Evolutionary conservation across 164 flowering plant genomes (phyloP).

Genomic region (Platanus orientalis): DNA sequence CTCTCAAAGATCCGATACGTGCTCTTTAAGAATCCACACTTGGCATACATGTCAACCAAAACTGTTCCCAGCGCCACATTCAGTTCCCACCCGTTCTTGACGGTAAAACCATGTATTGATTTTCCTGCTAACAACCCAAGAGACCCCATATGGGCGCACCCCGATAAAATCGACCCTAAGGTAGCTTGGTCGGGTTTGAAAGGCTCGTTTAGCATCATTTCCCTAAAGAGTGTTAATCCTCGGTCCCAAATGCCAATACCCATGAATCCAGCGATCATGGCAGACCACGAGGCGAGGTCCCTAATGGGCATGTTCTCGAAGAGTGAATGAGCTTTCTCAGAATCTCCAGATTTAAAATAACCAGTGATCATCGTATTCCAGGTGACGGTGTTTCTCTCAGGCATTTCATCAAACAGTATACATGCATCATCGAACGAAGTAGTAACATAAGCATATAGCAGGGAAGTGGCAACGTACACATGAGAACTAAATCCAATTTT

Average conservation of each 20-base stretch:
- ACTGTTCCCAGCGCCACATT: slow-evolving; percentile 48
- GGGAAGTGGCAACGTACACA: slow-evolving; percentile 49
- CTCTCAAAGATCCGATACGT: slow-evolving; percentile 29
- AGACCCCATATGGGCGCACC: slow-evolving; percentile 47
- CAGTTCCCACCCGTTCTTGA: slow-evolving; percentile 41
- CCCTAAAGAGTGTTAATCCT: slow-evolving; percentile 40
- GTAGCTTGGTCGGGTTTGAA: slow-evolving; percentile 43
- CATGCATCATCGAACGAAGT: slow-evolving; percentile 34
- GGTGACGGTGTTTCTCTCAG: slow-evolving; percentile 38
- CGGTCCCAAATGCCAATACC: slow-evolving; percentile 20
- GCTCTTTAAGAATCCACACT: slow-evolving; percentile 35
- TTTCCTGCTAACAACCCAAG: slow-evolving; percentile 51
- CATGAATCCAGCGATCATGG: slow-evolving; percentile 53
- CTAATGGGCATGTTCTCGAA: slow-evolving; percentile 48
- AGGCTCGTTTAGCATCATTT: slow-evolving; percentile 31
- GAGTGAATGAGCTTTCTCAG: slow-evolving; percentile 28
- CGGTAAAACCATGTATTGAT: slow-evolving; percentile 46
- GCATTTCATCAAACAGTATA: slow-evolving; percentile 62
- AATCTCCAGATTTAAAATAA: slow-evolving; percentile 33
- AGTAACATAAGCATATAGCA: slow-evolving; percentile 29
- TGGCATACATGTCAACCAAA: slow-evolving; percentile 52
- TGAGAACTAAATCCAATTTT: slow-evolving; percentile 43
- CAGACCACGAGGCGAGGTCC: slow-evolving; percentile 52
- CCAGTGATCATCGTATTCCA: slow-evolving; percentile 68
- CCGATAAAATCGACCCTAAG: slow-evolving; percentile 36